Evolutionary conservation across 805 yeast genomes (phyloP).

Genomic region (Sugiyamaella valdiviana): DNA sequence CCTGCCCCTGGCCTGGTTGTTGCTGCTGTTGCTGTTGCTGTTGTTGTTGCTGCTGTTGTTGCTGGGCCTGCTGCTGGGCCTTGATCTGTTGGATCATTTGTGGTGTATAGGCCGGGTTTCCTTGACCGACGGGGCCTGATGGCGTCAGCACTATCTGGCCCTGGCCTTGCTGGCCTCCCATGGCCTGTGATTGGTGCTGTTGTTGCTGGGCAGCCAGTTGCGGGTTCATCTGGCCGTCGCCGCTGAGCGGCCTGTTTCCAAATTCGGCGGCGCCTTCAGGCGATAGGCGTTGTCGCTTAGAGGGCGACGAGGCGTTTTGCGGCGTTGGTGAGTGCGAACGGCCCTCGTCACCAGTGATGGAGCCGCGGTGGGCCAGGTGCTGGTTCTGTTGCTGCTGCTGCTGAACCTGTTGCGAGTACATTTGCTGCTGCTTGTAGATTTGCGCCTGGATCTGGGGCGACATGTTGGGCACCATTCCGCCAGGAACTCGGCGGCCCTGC

Average conservation of each 20-base stretch:
- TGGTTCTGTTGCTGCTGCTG: constrained; percentile 15
- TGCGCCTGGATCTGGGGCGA: constrained; percentile 20
- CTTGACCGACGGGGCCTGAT: constrained; percentile 1
- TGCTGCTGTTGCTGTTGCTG: constrained; percentile 17
- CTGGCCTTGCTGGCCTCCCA: not conserved
- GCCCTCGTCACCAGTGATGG: constrained; percentile 7
- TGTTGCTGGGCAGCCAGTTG: constrained; percentile 22
- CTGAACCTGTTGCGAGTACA: constrained; percentile 22
- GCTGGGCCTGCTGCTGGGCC: constrained; percentile 21
- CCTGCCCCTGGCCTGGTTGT: constrained; percentile 10
- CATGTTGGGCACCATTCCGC: constrained; percentile 18
- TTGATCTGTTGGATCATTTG: constrained; percentile 29
- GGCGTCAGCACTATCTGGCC: constrained; percentile 22
- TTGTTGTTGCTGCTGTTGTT: constrained; percentile 21
- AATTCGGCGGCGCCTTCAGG: constrained; percentile 22
- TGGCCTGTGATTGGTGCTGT: constrained; percentile 18
- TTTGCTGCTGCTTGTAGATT: constrained; percentile 22
- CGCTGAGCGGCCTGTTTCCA: constrained; percentile 12
- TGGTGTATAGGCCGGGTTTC: constrained; percentile 21
- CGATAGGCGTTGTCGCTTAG: constrained; percentile 33
- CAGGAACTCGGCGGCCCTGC: constrained; percentile 20
- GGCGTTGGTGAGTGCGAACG: constrained; percentile 28
- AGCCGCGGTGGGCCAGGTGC: constrained; percentile 11
- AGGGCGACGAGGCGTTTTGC: constrained; percentile 26
- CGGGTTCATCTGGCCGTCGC: constrained; percentile 16